Percentiles rank a stretch among this genome's conserved stretches.
These are phyloP conservation scores for Paspalum notatum DNA, from an alignment of 176 grass and related monocot genomes.

Conservation along the genomic window DNA sequence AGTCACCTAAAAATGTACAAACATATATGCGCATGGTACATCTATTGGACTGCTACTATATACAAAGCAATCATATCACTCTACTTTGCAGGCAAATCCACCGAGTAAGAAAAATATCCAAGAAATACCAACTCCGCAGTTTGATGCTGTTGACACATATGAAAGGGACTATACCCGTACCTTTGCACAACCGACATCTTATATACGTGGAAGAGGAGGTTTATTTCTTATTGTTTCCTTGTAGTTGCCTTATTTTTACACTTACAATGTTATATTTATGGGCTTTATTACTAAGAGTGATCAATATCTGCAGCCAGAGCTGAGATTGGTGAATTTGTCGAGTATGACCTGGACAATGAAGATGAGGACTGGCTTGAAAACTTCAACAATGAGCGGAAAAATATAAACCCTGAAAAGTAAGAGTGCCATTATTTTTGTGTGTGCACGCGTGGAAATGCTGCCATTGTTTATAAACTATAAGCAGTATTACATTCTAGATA, in stretches of 20 bases:
- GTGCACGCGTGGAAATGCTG: too few species aligned
- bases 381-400: slow-evolving; percentile 85
- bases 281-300: slow-evolving; percentile 35
- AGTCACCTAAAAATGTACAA: neutral
- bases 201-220: slow-evolving; percentile 99
- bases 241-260: slow-evolving; percentile 4
- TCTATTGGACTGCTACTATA: neutral
- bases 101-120: slow-evolving; percentile 74
- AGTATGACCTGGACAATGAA: slow-evolving; percentile 97
- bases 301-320: slow-evolving; percentile 75
- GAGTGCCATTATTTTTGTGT: slow-evolving; percentile 14
- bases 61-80: slow-evolving; percentile 21
- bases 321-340: slow-evolving; percentile 88
- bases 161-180: slow-evolving; percentile 97
- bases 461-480: slow-evolving; percentile 16
- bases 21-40: neutral
- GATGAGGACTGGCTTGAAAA: slow-evolving; percentile 98
- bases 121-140: slow-evolving; percentile 98
- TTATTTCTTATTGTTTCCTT: slow-evolving; percentile 37
- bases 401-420: slow-evolving; percentile 88
- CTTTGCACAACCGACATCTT: slow-evolving; percentile 80
- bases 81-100: slow-evolving; percentile 56
- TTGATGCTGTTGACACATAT: slow-evolving; percentile 78
- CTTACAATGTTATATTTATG: slow-evolving; percentile 34
- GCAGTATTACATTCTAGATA: neutral